These are phyloP conservation scores for Pugionium dolabratum DNA, from an alignment of 345 rosid genomes.

Conservation along the genomic window DNA sequence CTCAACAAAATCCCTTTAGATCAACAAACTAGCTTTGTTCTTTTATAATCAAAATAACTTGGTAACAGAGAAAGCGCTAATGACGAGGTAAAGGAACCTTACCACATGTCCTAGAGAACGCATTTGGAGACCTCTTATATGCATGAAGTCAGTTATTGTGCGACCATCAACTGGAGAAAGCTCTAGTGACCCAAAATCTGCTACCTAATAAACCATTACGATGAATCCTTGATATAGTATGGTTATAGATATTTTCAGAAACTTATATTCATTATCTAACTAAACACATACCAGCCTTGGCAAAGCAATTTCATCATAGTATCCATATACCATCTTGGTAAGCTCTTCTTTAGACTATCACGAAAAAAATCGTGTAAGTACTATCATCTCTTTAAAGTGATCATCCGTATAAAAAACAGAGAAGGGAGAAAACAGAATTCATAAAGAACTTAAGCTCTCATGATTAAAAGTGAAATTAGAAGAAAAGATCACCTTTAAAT, in stretches of 20 bases:
- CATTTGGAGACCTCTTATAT: conserved; percentile 92
- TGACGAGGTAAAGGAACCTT: conserved; percentile 34
- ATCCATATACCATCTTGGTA: conserved; percentile 71
- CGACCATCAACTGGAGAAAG: conserved; percentile 99
- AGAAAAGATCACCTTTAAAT: conserved; percentile 67
- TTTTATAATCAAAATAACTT: conserved; percentile 18
- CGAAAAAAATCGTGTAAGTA: conserved; percentile 21
- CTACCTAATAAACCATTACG: conserved; percentile 55
- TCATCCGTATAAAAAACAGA: background rate
- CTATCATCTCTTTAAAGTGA: conserved; percentile 1
- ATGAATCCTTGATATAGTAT: conserved; percentile 13
- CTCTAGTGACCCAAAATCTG: conserved; percentile 94
- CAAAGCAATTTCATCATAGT: conserved; percentile 87
- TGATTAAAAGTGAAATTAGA: conserved; percentile 7
- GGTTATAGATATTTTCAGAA: conserved; percentile 33
- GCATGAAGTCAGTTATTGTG: conserved; percentile 96
- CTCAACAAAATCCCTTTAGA: conserved; percentile 21
- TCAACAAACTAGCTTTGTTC: conserved; percentile 5
- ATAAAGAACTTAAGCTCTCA: background rate
- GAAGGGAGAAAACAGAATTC: conserved; percentile 3
- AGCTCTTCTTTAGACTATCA: conserved; percentile 73
- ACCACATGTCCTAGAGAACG: conserved; percentile 86
- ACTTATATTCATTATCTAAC: conserved; percentile 15
- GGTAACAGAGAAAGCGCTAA: conserved; percentile 14
- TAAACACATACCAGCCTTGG: conserved; percentile 79